phyloP scores from a whole-genome alignment of 192 early-diverging fungal species.

The Coemansia sp. region DNA sequence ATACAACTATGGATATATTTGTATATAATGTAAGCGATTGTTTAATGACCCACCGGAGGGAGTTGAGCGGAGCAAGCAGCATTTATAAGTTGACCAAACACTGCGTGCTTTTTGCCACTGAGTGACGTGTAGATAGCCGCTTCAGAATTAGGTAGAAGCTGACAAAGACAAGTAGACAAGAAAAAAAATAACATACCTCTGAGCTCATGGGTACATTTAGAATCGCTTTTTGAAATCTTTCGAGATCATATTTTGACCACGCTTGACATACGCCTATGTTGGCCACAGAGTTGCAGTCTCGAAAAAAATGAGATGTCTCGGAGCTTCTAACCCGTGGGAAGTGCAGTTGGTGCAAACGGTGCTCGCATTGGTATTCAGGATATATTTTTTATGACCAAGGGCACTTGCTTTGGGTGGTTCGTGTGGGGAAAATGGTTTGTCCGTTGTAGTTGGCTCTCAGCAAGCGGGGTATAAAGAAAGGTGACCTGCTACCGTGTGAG shows the following conservation, averaged over 20 bases:
- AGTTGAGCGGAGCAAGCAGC: neutral
- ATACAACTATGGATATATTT: neutral
- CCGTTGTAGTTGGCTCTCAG: neutral
- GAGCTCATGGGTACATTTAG: conserved; percentile 7
- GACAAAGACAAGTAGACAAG: neutral
- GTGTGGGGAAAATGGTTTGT: neutral
- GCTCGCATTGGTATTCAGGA: neutral
- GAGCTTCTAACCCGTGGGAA: neutral
- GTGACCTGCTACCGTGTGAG: neutral
- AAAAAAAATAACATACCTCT: neutral
- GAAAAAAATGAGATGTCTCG: conserved; percentile 7
- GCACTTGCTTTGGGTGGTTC: neutral
- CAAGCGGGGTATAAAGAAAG: neutral
- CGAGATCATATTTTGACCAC: conserved; percentile 6
- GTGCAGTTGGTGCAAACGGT: neutral
- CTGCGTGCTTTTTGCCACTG: neutral
- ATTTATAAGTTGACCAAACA: neutral
- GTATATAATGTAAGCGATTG: neutral
- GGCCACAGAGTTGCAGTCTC: neutral
- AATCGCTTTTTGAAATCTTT: conserved; percentile 11
- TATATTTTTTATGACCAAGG: neutral
- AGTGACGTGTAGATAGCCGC: neutral
- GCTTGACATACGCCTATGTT: neutral
- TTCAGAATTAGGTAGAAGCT: neutral
- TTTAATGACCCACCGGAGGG: neutral